phyloP scores from a whole-genome alignment of 164 flowering plant species.

The Cinnamomum chago region DNA sequence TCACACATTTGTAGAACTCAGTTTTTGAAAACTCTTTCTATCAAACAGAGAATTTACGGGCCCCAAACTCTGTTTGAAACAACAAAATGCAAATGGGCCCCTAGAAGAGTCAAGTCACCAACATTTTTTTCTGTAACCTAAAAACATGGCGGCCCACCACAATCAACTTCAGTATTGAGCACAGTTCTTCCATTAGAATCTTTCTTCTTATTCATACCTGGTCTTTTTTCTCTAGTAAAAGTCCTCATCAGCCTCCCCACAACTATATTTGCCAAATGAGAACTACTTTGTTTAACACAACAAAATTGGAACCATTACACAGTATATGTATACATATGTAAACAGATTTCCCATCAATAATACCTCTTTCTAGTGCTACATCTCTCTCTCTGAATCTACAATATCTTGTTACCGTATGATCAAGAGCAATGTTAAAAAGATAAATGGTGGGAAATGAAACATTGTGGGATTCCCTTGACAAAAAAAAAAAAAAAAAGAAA shows the following conservation, averaged over 20 bases:
- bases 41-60: too few relatives aligned
- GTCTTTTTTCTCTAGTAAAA: not conserved
- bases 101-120: too few relatives aligned
- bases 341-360: not conserved
- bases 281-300: not conserved
- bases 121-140: too few relatives aligned
- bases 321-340: not conserved
- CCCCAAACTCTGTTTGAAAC: too few relatives aligned
- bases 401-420: too few relatives aligned
- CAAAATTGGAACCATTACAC: conserved; percentile 1
- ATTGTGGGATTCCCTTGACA: not conserved
- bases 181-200: too few relatives aligned
- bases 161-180: too few relatives aligned
- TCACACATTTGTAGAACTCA: too few relatives aligned
- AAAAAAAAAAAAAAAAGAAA: not conserved
- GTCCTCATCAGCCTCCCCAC: not conserved
- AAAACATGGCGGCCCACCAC: too few relatives aligned
- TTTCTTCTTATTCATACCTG: too few relatives aligned
- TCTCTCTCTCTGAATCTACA: not conserved
- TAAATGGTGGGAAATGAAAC: not conserved
- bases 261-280: conserved; percentile 1
- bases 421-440: not conserved
- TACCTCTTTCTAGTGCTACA: not conserved
- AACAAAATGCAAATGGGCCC: too few relatives aligned
- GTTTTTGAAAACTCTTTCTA: too few relatives aligned